Evolutionary conservation across 805 yeast species (phyloP).

Genomic region (Teunomyces barrocoloradensis): DNA sequence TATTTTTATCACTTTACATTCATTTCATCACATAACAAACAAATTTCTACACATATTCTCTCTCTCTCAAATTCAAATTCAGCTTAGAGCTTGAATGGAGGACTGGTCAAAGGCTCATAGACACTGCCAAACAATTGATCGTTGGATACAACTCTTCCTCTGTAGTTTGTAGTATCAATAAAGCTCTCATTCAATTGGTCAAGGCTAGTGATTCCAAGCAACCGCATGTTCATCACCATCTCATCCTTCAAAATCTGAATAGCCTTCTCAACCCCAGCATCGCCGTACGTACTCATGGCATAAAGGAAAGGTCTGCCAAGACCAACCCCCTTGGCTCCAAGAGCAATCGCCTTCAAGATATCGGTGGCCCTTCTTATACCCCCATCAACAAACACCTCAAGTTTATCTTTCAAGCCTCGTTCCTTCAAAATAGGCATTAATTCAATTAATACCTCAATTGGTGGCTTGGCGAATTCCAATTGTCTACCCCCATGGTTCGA

Average conservation of each 20-base stretch:
- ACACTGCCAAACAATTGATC: constrained; percentile 56
- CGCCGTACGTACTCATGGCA: constrained; percentile 80
- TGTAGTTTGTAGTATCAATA: constrained; percentile 29
- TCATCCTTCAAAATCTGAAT: constrained; percentile 61
- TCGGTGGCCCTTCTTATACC: constrained; percentile 79
- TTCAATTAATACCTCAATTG: constrained; percentile 60
- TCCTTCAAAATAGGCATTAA: constrained; percentile 44
- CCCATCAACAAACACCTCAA: constrained; percentile 72
- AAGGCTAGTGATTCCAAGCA: constrained; percentile 56
- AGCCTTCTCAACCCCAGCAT: constrained; percentile 65
- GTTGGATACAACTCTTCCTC: constrained; percentile 41
- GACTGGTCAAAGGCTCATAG: constrained; percentile 55
- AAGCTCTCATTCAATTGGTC: constrained; percentile 25
- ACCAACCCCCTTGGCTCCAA: constrained; percentile 77
- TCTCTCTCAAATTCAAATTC: background rate
- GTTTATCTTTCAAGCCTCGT: constrained; percentile 42
- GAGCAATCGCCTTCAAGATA: constrained; percentile 68
- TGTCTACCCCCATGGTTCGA: constrained; percentile 80
- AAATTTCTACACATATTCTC: background rate
- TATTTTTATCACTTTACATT: too few relatives aligned
- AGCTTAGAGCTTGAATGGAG: constrained; percentile 17
- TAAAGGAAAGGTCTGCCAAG: constrained; percentile 74
- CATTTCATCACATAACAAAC: too few relatives aligned
- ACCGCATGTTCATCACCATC: constrained; percentile 61
- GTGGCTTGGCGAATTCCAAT: constrained; percentile 59